Evolutionary conservation across 768 basidiomycete species (phyloP), one percentile per base, ranked within the genome.

Genomic region (Hericium erinaceus): DNA sequence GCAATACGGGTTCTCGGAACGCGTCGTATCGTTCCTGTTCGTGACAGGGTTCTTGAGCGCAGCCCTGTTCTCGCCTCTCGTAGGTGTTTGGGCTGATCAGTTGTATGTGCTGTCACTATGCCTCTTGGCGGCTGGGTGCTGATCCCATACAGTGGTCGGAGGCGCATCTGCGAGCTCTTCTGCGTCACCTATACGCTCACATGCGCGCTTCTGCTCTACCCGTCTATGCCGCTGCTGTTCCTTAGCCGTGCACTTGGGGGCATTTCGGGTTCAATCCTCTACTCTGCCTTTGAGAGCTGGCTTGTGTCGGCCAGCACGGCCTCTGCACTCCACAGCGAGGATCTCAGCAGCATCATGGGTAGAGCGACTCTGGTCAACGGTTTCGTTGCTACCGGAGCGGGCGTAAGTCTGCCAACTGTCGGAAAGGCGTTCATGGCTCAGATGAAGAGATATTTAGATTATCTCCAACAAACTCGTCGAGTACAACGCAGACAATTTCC

Each of bases 201-300:
- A 12, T 90, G 87, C 61, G 58, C 75, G 15, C 81, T 80, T 67
- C 82, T 86, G 56, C 76, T 78, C 48, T 57, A 85, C 16, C 80
- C 79, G 1, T 75, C 65, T 56, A 70, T 87, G 24, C 83, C 85
- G 9, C 57, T 87, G 48, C 77, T 89, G 37, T 68, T 89, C 44
- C 3, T 80, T 2, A 88, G 84, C 1, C 80, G 89, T 28, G 66
- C 87, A 15, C 73, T 85, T 5, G 88, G 84, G 1, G 88, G 88
- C 1, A 66, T 86, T 41, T 85, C 87, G 1, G 88, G 87, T 0
- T 83, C 87, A 18, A 88, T 89, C 60, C 78, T 89, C 38, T 88
- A 82, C 70, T 85, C 84, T 12, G 82, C 79, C 7, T 89, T 89
- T 62, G 87, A 90, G 63, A 82, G 86, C 22, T 90, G 89, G 88